Evolutionary conservation across 768 basidiomycete genomes (phyloP).

Genomic region (Lentinula sp.): DNA sequence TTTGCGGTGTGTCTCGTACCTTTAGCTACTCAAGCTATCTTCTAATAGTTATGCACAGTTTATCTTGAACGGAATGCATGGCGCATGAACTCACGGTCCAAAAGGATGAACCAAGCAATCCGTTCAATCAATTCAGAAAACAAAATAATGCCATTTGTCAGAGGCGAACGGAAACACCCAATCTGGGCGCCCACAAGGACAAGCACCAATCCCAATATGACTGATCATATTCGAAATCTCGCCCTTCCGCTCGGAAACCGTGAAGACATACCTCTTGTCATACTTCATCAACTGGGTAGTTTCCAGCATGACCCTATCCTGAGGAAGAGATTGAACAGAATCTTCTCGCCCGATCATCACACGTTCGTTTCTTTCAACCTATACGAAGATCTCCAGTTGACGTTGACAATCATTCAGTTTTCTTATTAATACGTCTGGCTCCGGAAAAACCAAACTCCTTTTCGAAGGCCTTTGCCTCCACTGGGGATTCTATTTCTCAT

Average conservation of each 20-base stretch:
- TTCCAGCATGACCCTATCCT: background rate
- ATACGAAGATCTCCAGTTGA: too few relatives aligned
- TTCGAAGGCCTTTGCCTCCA: constrained; percentile 1
- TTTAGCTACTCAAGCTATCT: background rate
- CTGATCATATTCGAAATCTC: background rate
- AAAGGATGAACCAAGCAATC: background rate
- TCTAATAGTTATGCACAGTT: background rate
- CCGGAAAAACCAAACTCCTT: too few relatives aligned
- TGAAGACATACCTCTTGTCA: background rate
- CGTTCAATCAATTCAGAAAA: background rate
- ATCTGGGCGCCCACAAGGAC: background rate
- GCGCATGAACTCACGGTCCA: background rate
- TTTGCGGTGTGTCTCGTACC: background rate
- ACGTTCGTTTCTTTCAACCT: background rate
- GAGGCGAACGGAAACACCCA: background rate
- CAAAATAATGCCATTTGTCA: background rate
- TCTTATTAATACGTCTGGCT: background rate
- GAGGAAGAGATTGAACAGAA: background rate
- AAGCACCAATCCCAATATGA: background rate
- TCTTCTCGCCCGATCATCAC: background rate
- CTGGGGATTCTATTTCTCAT: constrained; percentile 2
- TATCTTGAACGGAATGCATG: background rate
- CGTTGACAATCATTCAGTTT: background rate
- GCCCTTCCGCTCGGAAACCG: background rate
- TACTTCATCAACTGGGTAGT: background rate